Conservation (phyloP, 345 rosid genomes). For the Rubroshorea leprosula region DNA sequence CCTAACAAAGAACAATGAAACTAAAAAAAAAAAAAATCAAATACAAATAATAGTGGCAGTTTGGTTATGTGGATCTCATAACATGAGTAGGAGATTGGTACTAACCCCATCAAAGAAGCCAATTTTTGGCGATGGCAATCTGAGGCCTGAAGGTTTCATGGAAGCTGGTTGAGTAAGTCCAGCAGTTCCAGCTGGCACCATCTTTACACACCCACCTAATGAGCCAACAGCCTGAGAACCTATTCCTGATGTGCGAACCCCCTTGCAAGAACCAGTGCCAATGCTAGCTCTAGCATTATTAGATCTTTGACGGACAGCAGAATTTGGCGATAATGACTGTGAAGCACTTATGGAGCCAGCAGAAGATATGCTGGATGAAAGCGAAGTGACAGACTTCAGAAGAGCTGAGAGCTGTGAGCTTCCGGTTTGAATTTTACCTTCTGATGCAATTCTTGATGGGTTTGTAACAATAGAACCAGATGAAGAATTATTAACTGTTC, state of each 20-base stretch:
- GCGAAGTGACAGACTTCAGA: slow-evolving; percentile 42
- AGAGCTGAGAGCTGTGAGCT: slow-evolving; percentile 31
- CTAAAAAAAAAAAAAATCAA: not conserved
- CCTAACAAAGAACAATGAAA: not conserved
- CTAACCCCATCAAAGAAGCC: slow-evolving; percentile 98
- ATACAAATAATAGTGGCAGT: too few relatives aligned
- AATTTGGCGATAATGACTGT: slow-evolving; percentile 45
- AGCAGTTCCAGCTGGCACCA: slow-evolving; percentile 29
- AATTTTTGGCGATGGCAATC: slow-evolving; percentile 89
- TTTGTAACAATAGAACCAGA: slow-evolving; percentile 25
- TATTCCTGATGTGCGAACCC: slow-evolving; percentile 11
- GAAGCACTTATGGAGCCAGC: slow-evolving; percentile 74
- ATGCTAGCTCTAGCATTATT: slow-evolving; percentile 38
- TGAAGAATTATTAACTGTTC: slow-evolving; percentile 27
- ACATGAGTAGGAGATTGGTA: slow-evolving; percentile 21
- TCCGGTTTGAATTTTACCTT: slow-evolving; percentile 33
- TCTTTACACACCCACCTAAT: slow-evolving; percentile 24
- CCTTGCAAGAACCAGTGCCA: slow-evolving; percentile 28
- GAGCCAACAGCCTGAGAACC: slow-evolving; percentile 24
- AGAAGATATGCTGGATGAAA: slow-evolving; percentile 47
- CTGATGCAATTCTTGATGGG: slow-evolving; percentile 26
- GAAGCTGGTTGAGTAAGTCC: slow-evolving; percentile 30
- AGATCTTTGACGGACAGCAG: slow-evolving; percentile 45
- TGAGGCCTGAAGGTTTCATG: slow-evolving; percentile 72
- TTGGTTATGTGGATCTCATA: too few relatives aligned